Base-by-base conservation (phyloP, 805 yeast genomes). In the Candida vaughaniae region DNA sequence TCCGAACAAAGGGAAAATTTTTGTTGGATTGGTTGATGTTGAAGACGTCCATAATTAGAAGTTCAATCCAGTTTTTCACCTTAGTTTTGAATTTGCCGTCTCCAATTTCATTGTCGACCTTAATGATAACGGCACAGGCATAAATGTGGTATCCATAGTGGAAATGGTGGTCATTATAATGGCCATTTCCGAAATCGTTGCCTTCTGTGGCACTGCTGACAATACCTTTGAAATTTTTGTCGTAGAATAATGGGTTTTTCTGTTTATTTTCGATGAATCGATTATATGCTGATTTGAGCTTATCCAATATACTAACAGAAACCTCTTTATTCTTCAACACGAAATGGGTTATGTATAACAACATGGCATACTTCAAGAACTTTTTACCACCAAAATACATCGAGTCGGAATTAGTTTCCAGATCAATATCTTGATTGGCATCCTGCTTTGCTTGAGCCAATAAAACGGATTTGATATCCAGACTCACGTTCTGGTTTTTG, bases 91-190 rank as follows among this genome's bases (percentile, higher is more conserved):
- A 82, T 1, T 62, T 52, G 7, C 80, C 79, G 6, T 19, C 30
- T 3, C 82, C 82, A 11, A 31, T 25, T 11, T 45, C 42, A 12
- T 42, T 29, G 36, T 56, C 62, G 16, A 58, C 49, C 22, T 49
- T 42, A 5, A 52, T 55, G 22, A 52, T 34, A 10, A 57, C 31
- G 3, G 60, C 60, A 19, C 53, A 48, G 1, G 62, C 62, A 31
- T 53, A 52, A 19, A 58, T 43, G 22, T 42, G 44, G 37, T 56
- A 57, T 10, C 86, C 85, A 48, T 82, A 82, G 55, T 82, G 88
- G 66, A 81, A 82, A 55, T 82, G 88, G 56, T 82, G 90, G 51
- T 82, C 88, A 51, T 82, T 82, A 56, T 81, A 82, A 54, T 71
- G 75, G 1, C 86, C 70, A 51, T 82, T 82, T 31, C 88, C 89